Conservation (phyloP, 495 filamentous ascomycete species). For the Aspergillus ellipticus region DNA sequence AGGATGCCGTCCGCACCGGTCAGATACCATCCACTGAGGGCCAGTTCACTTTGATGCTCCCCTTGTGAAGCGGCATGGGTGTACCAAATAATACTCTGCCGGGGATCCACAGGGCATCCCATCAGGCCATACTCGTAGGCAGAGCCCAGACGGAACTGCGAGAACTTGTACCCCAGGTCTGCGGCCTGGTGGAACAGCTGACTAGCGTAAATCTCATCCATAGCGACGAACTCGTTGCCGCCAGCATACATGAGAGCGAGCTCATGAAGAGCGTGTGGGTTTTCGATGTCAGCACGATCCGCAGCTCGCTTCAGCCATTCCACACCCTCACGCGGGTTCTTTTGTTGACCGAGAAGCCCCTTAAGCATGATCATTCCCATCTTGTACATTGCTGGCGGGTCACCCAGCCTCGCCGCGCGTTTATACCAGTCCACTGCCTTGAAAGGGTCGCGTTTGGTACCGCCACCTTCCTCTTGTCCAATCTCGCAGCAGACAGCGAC, state of each 20-base stretch:
- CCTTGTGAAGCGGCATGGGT: slow-evolving; percentile 86
- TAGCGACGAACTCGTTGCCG: slow-evolving; percentile 65
- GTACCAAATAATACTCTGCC: slow-evolving; percentile 88
- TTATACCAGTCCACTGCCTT: slow-evolving; percentile 99
- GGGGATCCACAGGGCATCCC: slow-evolving; percentile 75
- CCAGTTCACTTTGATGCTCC: slow-evolving; percentile 91
- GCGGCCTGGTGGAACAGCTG: slow-evolving; percentile 84
- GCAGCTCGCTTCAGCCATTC: slow-evolving; percentile 91
- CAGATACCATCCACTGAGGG: slow-evolving; percentile 93
- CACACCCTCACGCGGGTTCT: slow-evolving; percentile 78
- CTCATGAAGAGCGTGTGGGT: slow-evolving; percentile 94
- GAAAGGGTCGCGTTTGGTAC: slow-evolving; percentile 81
- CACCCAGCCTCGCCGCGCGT: slow-evolving; percentile 82
- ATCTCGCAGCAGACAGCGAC: slow-evolving; percentile 97
- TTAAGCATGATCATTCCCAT: slow-evolving; percentile 94
- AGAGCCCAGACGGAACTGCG: slow-evolving; percentile 82
- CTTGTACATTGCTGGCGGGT: slow-evolving; percentile 95
- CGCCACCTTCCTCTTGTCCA: slow-evolving; percentile 88
- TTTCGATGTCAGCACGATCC: slow-evolving; percentile 80
- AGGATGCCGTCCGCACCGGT: slow-evolving; percentile 86
- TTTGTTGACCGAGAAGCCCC: slow-evolving; percentile 86
- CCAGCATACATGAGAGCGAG: slow-evolving; percentile 78
- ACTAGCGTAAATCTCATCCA: slow-evolving; percentile 74
- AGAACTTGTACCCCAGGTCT: slow-evolving; percentile 89
- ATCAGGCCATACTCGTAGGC: slow-evolving; percentile 88